These are phyloP conservation scores for Penicillium sp. DNA, from an alignment of 2,329 filamentous ascomycete species.

Conservation along the genomic window DNA sequence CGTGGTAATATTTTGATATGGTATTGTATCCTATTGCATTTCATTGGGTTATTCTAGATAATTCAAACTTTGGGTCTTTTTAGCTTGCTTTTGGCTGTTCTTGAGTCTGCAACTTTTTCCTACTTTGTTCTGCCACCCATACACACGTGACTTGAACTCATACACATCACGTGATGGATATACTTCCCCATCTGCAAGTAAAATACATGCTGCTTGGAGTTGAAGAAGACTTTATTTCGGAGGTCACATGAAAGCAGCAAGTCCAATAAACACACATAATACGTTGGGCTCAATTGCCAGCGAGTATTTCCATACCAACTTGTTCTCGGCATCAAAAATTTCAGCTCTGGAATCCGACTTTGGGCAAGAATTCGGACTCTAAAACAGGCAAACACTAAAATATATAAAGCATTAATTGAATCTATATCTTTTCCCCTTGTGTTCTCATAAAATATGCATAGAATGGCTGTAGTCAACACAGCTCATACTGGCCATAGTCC, in stretches of 20 bases:
- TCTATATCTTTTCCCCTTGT: not conserved
- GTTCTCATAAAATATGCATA: not conserved
- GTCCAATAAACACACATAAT: not conserved
- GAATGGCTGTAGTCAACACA: not conserved
- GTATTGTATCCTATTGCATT: not conserved
- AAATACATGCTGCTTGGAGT: not conserved
- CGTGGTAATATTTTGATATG: not conserved
- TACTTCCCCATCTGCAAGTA: not conserved
- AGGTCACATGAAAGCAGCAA: not conserved
- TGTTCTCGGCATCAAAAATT: not conserved
- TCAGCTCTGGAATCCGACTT: not conserved
- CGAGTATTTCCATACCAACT: not conserved
- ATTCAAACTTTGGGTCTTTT: not conserved
- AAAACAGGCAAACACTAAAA: not conserved
- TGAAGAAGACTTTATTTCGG: not conserved
- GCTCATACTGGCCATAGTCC: slow-evolving; percentile 5
- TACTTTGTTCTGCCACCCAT: not conserved
- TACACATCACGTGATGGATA: slow-evolving; percentile 11
- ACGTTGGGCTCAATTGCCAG: not conserved
- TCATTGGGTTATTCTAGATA: not conserved
- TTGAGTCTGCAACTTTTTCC: not conserved
- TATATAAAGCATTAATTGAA: not conserved
- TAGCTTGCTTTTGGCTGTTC: not conserved
- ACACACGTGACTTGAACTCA: not conserved
- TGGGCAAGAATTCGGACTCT: not conserved